phyloP scores from a whole-genome alignment of 345 rosid genomes.

The Adansonia digitata region DNA sequence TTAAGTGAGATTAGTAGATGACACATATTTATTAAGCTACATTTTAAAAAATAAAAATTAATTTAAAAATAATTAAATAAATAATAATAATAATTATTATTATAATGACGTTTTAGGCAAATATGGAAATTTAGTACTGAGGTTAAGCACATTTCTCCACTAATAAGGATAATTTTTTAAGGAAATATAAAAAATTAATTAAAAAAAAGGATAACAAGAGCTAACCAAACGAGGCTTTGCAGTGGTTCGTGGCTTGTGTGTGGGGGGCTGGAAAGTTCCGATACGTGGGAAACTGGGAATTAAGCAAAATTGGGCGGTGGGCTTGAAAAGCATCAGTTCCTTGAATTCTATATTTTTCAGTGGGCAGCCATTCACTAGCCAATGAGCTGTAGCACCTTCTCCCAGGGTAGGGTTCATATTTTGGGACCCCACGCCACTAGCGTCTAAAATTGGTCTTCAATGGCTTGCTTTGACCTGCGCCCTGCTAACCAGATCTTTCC shows the following conservation, averaged over 20 bases:
- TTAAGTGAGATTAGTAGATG: too few relatives aligned
- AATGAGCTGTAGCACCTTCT: neutral
- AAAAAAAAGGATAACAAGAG: neutral
- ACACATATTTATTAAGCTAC: too few relatives aligned
- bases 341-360: neutral
- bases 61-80: too few relatives aligned
- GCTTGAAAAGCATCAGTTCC: neutral
- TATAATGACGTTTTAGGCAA: neutral
- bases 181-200: neutral
- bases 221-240: neutral
- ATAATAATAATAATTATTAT: neutral
- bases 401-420: neutral
- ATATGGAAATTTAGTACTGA: neutral
- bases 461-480: neutral
- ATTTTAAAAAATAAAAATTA: too few relatives aligned
- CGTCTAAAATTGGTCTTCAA: neutral
- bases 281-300: neutral
- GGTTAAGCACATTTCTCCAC: neutral
- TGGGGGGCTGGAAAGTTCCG: too few relatives aligned
- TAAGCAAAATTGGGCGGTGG: neutral
- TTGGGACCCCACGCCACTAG: too few relatives aligned
- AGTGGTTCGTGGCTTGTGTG: too few relatives aligned
- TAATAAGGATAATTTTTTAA: neutral
- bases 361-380: neutral
- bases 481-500: neutral